These are phyloP conservation scores for Suhomyces vadensis DNA, from an alignment of 805 yeast species.

Conservation along the genomic window DNA sequence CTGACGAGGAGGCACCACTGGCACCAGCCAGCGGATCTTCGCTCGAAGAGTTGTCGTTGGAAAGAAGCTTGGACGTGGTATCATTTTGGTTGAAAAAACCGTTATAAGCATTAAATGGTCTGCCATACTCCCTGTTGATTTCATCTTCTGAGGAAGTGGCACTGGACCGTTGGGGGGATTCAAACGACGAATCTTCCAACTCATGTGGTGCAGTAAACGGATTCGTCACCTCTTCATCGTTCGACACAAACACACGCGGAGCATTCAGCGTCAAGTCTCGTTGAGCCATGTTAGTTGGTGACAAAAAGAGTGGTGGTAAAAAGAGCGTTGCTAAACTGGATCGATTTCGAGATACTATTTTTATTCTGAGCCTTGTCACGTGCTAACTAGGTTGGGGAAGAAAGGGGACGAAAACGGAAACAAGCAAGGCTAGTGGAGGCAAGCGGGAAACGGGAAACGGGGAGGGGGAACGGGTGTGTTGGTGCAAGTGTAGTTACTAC, in stretches of 20 bases:
- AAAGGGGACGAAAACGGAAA: not conserved
- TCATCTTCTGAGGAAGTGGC: constrained; percentile 14
- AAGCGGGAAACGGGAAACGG: too few species aligned
- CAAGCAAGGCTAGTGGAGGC: not conserved
- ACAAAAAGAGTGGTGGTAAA: not conserved
- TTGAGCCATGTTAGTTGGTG: constrained; percentile 17
- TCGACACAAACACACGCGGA: constrained; percentile 11
- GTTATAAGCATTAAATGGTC: constrained; percentile 43
- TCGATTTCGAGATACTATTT: not conserved
- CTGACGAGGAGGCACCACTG: constrained; percentile 2
- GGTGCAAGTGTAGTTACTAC: not conserved
- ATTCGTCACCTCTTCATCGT: constrained; percentile 9
- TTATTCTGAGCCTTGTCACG: not conserved
- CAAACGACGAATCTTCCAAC: constrained; percentile 11
- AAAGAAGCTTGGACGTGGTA: constrained; percentile 39
- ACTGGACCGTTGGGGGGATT: constrained; percentile 12
- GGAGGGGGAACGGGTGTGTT: too few species aligned
- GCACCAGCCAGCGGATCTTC: constrained; percentile 10
- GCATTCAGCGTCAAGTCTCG: constrained; percentile 37
- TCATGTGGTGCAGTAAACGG: constrained; percentile 15
- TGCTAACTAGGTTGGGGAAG: too few species aligned
- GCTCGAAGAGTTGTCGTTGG: constrained; percentile 17
- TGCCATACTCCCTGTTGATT: constrained; percentile 28
- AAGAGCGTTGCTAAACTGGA: not conserved
- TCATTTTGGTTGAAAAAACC: constrained; percentile 42